Evolutionary conservation across 108 stramenopile genomes (phyloP), one percentile per base, ranked within the genome.

Genomic region (Cyclotella kingstonii): DNA sequence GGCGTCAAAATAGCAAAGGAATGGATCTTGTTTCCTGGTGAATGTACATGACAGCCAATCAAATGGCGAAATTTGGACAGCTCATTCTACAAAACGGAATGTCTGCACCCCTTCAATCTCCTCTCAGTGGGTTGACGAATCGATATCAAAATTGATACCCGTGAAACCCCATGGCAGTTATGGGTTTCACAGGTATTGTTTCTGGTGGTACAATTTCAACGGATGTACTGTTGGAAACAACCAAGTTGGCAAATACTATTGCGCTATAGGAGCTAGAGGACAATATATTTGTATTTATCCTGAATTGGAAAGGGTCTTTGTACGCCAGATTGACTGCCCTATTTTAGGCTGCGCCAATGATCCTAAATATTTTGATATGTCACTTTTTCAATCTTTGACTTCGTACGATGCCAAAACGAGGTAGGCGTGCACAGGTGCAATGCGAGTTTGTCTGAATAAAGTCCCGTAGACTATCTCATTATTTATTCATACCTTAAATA

Each of bases 31-130:
- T 30, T 18, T 31, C 28, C 1, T 42, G 28, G 28, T 50, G 63
- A 41, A 39, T 64, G 36, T 33, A 53, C n/a, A 33, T 64, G 5
- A 64, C 21, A 11, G 50, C 63, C 5, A 5, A 51, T 25, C 51
- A 64, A 2, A 64, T 64, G 50, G 63, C 51, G 4, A 64, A 45
- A 18, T 64, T 64, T 21, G 63, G 63, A 2, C 63, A 64, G 25
- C 51, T 64, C 35, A 15, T 39, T 8, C 36, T 64, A 3, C 63
- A 64, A 28, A 39, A 29, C 2, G 63, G 63, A 54, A 10, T 64
- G 11, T 41, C 63, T 18, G 30, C 42, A 9, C 51, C 31, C 2
- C 19, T n/a, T 40, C 53, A 15, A 45, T 64, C 8, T 53, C 49
- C 0, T 2, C 27, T 25, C 51, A 53, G 18, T 64, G 17, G 1